These are phyloP conservation scores for Dissoconium aciculare DNA, from an alignment of 2,329 filamentous ascomycete species.

Conservation along the genomic window DNA sequence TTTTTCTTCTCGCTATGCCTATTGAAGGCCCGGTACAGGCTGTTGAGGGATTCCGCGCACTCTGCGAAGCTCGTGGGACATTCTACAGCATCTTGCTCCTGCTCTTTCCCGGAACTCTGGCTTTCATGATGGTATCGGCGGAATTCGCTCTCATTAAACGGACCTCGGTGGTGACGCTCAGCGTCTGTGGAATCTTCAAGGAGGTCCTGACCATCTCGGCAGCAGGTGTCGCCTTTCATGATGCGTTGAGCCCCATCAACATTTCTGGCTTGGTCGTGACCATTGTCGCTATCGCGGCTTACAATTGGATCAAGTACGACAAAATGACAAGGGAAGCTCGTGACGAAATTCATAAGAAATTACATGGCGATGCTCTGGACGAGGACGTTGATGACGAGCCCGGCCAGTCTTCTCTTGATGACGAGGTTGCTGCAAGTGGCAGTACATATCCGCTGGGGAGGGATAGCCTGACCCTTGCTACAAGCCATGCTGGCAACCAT, in stretches of 20 bases:
- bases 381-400: constrained; percentile 6
- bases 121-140: constrained; percentile 90
- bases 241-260: constrained; percentile 76
- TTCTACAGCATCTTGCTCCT: constrained; percentile 56
- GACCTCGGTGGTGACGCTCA: constrained; percentile 88
- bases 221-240: constrained; percentile 75
- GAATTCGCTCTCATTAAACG: constrained; percentile 92
- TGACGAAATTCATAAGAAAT: constrained; percentile 29
- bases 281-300: constrained; percentile 64
- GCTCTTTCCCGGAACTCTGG: constrained; percentile 77
- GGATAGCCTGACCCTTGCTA: constrained; percentile 10
- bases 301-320: constrained; percentile 87
- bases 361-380: constrained; percentile 20
- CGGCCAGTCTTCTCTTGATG: constrained; percentile 10
- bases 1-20: constrained; percentile 66
- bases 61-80: constrained; percentile 54
- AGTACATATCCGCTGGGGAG: constrained; percentile 18
- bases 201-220: constrained; percentile 92
- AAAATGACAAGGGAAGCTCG: constrained; percentile 71
- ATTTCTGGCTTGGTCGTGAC: constrained; percentile 77
- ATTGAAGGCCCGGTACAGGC: constrained; percentile 67
- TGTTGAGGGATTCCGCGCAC: constrained; percentile 45
- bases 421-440: constrained; percentile 10
- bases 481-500: no score
- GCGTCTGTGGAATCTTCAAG: constrained; percentile 96